These are phyloP conservation scores for Chiua virens DNA, from an alignment of 768 basidiomycete genomes.

Conservation along the genomic window DNA sequence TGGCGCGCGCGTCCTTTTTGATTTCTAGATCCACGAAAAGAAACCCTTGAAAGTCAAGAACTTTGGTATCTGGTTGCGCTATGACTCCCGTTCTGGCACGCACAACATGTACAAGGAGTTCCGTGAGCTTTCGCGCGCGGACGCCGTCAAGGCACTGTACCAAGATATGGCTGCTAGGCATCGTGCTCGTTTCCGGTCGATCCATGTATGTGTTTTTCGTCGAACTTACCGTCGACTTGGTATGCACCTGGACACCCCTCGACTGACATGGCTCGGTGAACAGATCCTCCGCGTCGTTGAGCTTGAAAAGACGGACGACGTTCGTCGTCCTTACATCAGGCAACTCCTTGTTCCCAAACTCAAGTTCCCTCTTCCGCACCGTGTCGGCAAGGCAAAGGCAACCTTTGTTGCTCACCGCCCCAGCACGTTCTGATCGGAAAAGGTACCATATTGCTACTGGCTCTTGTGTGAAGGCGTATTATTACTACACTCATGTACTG, in stretches of 20 bases:
- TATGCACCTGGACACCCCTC: not conserved
- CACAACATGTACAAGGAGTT: constrained; percentile 99
- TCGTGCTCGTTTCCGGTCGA: constrained; percentile 98
- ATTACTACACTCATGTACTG: constrained; percentile 10
- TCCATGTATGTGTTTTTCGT: constrained; percentile 64
- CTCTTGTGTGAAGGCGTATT: not conserved
- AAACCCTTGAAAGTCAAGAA: constrained; percentile 98
- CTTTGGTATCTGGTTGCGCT: constrained; percentile 99
- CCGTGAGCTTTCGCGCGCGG: constrained; percentile 92
- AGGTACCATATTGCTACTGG: not conserved
- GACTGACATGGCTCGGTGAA: not conserved
- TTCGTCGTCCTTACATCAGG: constrained; percentile 97
- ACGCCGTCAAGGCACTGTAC: constrained; percentile 95
- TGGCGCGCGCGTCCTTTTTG: constrained; percentile 18
- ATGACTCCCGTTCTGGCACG: constrained; percentile 98
- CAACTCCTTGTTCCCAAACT: constrained; percentile 88
- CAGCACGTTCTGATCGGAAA: constrained; percentile 56
- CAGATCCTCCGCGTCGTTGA: constrained; percentile 98
- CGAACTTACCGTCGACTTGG: not conserved
- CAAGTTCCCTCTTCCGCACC: constrained; percentile 97
- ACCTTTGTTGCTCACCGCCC: constrained; percentile 83
- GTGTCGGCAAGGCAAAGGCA: constrained; percentile 73
- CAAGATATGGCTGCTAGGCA: constrained; percentile 99
- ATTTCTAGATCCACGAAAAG: constrained; percentile 90
- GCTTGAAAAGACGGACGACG: constrained; percentile 86